Base-by-base conservation (phyloP, 352 stramenopile genomes). In the Hyaloperonospora brassicae region DNA sequence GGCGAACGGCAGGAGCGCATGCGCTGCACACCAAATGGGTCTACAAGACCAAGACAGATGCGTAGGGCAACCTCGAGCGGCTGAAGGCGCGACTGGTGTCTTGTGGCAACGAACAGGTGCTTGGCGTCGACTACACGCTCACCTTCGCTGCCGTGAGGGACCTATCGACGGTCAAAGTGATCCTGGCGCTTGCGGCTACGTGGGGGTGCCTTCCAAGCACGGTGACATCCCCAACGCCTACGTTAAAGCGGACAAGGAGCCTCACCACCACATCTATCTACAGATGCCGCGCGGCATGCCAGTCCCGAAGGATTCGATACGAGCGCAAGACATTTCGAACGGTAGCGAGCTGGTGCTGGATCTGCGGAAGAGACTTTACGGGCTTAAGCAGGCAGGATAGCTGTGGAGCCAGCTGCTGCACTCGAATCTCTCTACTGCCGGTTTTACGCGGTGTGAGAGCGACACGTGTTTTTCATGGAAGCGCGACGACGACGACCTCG, bases 391-490 rank as follows among this genome's bases (percentile, higher is more conserved):
- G 30, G 59, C 57, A 0, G 63, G 70, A 8, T 22, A 61, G 0
- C 23, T 76, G 21, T 79, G 62, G 68, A 50, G 51, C 40, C 43
- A 67, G 25, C n/a, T 61, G 3, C 25, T 68, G 0, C 47, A 66
- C 23, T 23, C 47, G 5, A 71, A 46, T 5, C 13, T 72, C 27
- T 5, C 63, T 4, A 13, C 43, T 2, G 35, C 62, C 0, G 54
- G 55, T 1, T 74, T 70, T 35, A 31, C 6, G 0, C 41, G 23
- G 3, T 55, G 55, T 23, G 36, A 57, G 1, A 61, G 53, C 2
- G 57, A 72, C 39, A 49, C 59, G 25, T 78, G 62, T 47, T 9
- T 78, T 0, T 74, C 63, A 34, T 68, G 27, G 41, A 40, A 61
- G 38, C 38, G 38, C 21, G 6, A 14, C 13, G 14, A 45, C 31